Conservation (phyloP, 306 rosid genomes). For the Inga leiocalycina region DNA sequence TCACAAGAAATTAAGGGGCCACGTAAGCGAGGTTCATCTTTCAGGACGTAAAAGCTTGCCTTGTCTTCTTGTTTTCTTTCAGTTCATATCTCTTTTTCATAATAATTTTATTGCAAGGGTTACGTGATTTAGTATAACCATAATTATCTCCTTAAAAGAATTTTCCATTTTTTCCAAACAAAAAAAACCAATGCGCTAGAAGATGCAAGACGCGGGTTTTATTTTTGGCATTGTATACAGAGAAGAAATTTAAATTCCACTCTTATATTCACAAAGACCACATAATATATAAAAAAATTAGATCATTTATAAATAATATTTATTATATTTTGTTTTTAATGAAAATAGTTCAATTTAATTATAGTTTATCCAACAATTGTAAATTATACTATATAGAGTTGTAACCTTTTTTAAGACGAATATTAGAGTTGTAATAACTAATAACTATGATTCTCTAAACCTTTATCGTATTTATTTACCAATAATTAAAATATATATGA, state of each 20-base stretch:
- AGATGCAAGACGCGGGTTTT: not conserved
- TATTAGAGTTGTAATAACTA: no score
- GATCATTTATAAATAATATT: no score
- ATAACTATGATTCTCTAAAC: not conserved
- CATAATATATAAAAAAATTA: no score
- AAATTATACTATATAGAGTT: no score
- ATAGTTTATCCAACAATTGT: no score
- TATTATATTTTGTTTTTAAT: no score
- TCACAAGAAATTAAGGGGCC: not conserved
- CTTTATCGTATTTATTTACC: no score
- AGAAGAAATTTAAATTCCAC: not conserved
- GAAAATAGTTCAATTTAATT: no score
- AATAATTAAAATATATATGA: no score
- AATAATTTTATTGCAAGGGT: not conserved
- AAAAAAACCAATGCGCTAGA: not conserved
- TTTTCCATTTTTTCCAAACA: no score
- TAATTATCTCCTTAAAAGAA: not conserved
- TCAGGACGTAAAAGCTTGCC: not conserved
- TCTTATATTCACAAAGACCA: not conserved
- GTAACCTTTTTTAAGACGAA: no score
- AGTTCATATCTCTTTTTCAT: not conserved
- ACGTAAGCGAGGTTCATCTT: not conserved
- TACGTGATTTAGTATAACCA: not conserved
- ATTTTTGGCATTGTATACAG: not conserved
- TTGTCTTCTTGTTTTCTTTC: not conserved